Conservation (phyloP, 805 yeast species). For the Clavispora fructus region DNA sequence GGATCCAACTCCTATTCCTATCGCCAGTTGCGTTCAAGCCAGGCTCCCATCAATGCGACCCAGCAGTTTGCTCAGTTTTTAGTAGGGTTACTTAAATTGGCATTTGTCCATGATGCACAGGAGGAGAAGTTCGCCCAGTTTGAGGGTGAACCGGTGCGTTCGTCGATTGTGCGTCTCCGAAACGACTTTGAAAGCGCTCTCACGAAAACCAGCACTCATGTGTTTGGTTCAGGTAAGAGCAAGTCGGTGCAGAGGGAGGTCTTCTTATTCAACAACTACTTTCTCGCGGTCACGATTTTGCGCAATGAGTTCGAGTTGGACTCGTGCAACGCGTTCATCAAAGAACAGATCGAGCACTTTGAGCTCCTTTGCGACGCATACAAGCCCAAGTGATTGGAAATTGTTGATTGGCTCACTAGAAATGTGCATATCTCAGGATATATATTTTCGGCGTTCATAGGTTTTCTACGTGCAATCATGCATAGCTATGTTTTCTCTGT, state of each 20-base stretch:
- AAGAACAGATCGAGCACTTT: slow-evolving; percentile 37
- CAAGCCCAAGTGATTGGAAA: slow-evolving; percentile 11
- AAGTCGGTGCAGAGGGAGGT: slow-evolving; percentile 52
- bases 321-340: slow-evolving; percentile 19
- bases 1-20: slow-evolving; percentile 20
- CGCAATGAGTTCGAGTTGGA: slow-evolving; percentile 29
- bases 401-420: too few species aligned
- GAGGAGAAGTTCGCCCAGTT: slow-evolving; percentile 18
- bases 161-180: slow-evolving; percentile 62
- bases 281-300: slow-evolving; percentile 55
- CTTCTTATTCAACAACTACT: slow-evolving; percentile 71
- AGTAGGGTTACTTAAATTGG: slow-evolving; percentile 62
- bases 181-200: slow-evolving; percentile 76
- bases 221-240: slow-evolving; percentile 24
- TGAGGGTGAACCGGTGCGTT: slow-evolving; percentile 65
- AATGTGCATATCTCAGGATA: too few species aligned
- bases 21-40: slow-evolving; percentile 15
- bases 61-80: slow-evolving; percentile 74
- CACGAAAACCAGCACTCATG: slow-evolving; percentile 58
- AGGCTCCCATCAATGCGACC: slow-evolving; percentile 54
- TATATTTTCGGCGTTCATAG: too few species aligned
- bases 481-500: background rate
- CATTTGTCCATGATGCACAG: slow-evolving; percentile 18
- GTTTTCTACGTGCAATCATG: too few species aligned
- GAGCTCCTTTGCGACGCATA: slow-evolving; percentile 37